Base-by-base conservation (phyloP, 352 stramenopile genomes). In the Globisporangium echinulatum region DNA sequence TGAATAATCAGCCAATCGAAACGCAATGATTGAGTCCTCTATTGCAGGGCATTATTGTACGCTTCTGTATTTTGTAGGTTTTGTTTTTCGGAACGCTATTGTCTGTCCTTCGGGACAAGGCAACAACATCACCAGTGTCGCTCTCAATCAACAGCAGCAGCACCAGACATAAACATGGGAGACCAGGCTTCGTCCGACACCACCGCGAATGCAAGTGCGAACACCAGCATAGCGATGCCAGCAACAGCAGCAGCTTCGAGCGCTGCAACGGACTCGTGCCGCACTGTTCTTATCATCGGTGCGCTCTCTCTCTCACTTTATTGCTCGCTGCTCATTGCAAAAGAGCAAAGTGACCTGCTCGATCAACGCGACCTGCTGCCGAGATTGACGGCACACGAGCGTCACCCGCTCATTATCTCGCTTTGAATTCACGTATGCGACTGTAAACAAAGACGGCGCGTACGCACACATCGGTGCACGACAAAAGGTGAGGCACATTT, bases 231-330 rank as follows among this genome's bases (percentile, higher is more conserved):
- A n/a, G 9, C 6, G 5, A 14, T 3, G 37, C 10, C 13, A 6
- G 19, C 19, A 39, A 61, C 42, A 15, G 10, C 42, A 52, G 38
- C 17, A 43, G 54, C 42, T 10, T 33, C 33, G 49, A 13, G 10
- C 0, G 48, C 63, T 5, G 50, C 64, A 15, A 33, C 25, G 25
- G 66, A 78, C 8, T 49, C 46, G 25, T 69, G 69, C 13, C 75
- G 79, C 46, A 85, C 74, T 13, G 79, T 82, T 17, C 54, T 92
- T 37, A 65, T 92, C 43, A 90, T 92, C 15, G 83, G 83, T 92
- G 48, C 37, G 38, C n/a, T 25, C 15, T n/a, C 7, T 51, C 54
- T 17, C 17, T 61, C 49, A 48, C 67, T 40, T 60, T 43, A 13
- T 0, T 54, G 19, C 19, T 44, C 54, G 46, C 15, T 62, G 52